phyloP scores from a whole-genome alignment of 768 basidiomycete genomes.

The Wakefieldia striispora region DNA sequence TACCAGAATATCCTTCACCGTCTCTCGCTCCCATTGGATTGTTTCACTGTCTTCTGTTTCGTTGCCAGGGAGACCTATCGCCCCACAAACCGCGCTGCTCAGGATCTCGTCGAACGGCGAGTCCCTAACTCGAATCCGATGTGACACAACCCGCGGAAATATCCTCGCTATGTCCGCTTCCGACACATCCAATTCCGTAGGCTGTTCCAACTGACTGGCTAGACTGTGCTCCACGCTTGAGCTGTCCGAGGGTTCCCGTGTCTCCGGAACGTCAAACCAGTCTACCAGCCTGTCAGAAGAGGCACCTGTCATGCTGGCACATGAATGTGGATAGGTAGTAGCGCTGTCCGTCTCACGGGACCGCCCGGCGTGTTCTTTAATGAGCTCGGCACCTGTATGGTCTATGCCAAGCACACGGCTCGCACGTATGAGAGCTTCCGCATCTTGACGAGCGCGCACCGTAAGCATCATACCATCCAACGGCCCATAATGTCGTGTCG shows the following conservation, averaged over 20 bases:
- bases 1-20: slow-evolving; percentile 67
- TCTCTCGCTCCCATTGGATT: slow-evolving; percentile 40
- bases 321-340: slow-evolving; percentile 19
- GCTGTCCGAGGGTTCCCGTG: not conserved
- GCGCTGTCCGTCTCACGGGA: slow-evolving; percentile 18
- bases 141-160: slow-evolving; percentile 69
- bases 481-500: slow-evolving; percentile 66
- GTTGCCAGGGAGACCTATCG: slow-evolving; percentile 30
- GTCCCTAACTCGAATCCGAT: slow-evolving; percentile 68
- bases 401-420: slow-evolving; percentile 63
- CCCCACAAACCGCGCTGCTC: slow-evolving; percentile 60
- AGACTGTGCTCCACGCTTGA: slow-evolving; percentile 6
- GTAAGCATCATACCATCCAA: slow-evolving; percentile 71
- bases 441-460: slow-evolving; percentile 57
- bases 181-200: slow-evolving; percentile 53
- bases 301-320: slow-evolving; percentile 12
- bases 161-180: slow-evolving; percentile 76
- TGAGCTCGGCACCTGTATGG: slow-evolving; percentile 57
- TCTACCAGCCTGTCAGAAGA: slow-evolving; percentile 26
- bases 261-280: slow-evolving; percentile 13
- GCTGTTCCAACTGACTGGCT: slow-evolving; percentile 16
- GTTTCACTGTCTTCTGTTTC: slow-evolving; percentile 13
- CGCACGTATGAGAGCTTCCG: slow-evolving; percentile 64
- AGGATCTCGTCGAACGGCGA: slow-evolving; percentile 71
- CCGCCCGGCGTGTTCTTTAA: slow-evolving; percentile 31